phyloP scores from a whole-genome alignment of 2,329 filamentous ascomycete species.

The Aureobasidium sp. region DNA sequence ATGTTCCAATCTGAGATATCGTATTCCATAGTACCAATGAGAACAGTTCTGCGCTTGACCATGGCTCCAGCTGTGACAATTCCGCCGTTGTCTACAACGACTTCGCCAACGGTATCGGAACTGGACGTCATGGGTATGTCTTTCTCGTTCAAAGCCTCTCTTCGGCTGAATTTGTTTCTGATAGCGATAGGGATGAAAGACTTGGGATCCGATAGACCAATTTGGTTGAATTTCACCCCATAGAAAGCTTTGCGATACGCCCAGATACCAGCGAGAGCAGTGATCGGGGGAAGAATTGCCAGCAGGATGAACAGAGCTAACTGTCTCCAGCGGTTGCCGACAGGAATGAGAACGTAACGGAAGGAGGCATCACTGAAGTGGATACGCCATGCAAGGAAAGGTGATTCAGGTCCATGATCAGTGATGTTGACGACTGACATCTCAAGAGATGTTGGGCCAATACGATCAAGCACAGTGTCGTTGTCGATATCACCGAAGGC shows the following conservation, averaged over 20 bases:
- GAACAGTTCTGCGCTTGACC: slow-evolving; percentile 42
- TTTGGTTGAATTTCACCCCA: slow-evolving; percentile 53
- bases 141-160: slow-evolving; percentile 21
- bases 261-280: slow-evolving; percentile 43
- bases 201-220: slow-evolving; percentile 45
- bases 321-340: slow-evolving; percentile 47
- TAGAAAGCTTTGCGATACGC: slow-evolving; percentile 55
- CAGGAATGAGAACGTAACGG: slow-evolving; percentile 44
- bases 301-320: slow-evolving; percentile 48
- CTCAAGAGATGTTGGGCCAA: slow-evolving; percentile 51
- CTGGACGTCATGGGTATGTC: slow-evolving; percentile 26
- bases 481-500: slow-evolving; percentile 56
- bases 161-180: slow-evolving; percentile 25
- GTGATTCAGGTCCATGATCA: slow-evolving; percentile 41
- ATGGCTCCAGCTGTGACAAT: background rate
- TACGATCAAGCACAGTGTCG: slow-evolving; percentile 52
- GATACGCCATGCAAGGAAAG: slow-evolving; percentile 49
- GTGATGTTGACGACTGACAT: slow-evolving; percentile 53
- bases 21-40: slow-evolving; percentile 65
- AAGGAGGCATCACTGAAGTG: slow-evolving; percentile 47
- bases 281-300: slow-evolving; percentile 44
- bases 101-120: slow-evolving; percentile 20
- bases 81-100: background rate
- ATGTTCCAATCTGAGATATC: slow-evolving; percentile 62
- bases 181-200: slow-evolving; percentile 28